phyloP scores from a whole-genome alignment of 2,329 filamentous ascomycete genomes.

The Exserohilum rostratum region DNA sequence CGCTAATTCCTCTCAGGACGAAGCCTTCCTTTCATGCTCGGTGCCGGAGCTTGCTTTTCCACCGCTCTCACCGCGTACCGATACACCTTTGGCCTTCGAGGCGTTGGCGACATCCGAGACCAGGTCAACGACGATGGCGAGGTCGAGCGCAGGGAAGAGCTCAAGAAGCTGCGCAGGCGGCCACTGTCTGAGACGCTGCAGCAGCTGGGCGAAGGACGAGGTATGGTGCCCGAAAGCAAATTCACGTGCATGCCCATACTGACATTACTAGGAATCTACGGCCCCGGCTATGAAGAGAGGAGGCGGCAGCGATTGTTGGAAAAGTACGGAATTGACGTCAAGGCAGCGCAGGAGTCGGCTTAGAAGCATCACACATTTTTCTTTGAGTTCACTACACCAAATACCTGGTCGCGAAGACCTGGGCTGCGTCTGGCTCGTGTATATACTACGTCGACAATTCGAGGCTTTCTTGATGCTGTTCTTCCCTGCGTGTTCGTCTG shows the following conservation, averaged over 20 bases:
- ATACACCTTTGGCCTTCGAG: slow-evolving; percentile 69
- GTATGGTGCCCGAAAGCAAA: slow-evolving; percentile 55
- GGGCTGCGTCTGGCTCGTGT: slow-evolving; percentile 19
- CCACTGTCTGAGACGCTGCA: slow-evolving; percentile 80
- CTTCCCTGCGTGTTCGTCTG: neutral
- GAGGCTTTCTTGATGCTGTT: neutral
- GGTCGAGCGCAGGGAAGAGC: slow-evolving; percentile 74
- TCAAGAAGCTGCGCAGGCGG: slow-evolving; percentile 75
- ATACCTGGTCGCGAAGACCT: slow-evolving; percentile 16
- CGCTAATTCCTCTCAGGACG: slow-evolving; percentile 55
- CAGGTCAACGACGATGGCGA: slow-evolving; percentile 70
- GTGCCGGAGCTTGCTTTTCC: slow-evolving; percentile 67
- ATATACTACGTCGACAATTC: slow-evolving; percentile 23
- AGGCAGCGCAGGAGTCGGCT: slow-evolving; percentile 34
- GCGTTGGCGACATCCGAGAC: slow-evolving; percentile 52
- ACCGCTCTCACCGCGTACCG: slow-evolving; percentile 68
- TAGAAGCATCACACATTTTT: slow-evolving; percentile 24
- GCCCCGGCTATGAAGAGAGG: slow-evolving; percentile 82
- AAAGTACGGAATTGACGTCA: slow-evolving; percentile 84
- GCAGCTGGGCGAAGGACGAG: slow-evolving; percentile 85
- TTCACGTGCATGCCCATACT: slow-evolving; percentile 14
- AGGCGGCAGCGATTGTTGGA: slow-evolving; percentile 81
- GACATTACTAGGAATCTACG: slow-evolving; percentile 70
- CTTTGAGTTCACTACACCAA: slow-evolving; percentile 27
- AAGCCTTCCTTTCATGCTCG: slow-evolving; percentile 72